Conservation (phyloP, 2,329 filamentous ascomycete genomes). For the Xylaria sp. region DNA sequence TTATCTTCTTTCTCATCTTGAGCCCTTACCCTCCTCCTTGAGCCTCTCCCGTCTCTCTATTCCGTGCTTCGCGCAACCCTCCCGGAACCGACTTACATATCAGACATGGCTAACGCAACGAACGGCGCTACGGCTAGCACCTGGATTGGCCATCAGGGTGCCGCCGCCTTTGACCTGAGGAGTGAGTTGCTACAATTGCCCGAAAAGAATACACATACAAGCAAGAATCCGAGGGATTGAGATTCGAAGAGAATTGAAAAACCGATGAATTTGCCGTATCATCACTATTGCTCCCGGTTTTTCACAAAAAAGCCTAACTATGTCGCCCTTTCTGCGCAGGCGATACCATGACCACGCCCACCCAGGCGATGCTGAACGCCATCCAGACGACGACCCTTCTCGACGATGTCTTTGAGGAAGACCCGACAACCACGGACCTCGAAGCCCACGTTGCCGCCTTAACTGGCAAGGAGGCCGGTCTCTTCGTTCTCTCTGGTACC, state of each 20-base stretch:
- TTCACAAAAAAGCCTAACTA: background rate
- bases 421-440: slow-evolving; percentile 62
- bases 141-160: slow-evolving; percentile 30
- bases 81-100: background rate
- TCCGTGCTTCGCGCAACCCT: background rate
- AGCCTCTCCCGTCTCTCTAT: background rate
- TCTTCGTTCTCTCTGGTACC: slow-evolving; percentile 71
- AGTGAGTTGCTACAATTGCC: slow-evolving; percentile 23
- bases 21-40: background rate
- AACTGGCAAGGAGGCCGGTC: slow-evolving; percentile 59
- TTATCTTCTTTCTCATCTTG: background rate
- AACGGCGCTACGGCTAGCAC: slow-evolving; percentile 18
- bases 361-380: slow-evolving; percentile 63
- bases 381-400: slow-evolving; percentile 63
- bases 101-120: background rate
- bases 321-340: slow-evolving; percentile 34
- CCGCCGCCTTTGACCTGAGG: slow-evolving; percentile 31
- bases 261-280: background rate
- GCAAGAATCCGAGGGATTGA: background rate
- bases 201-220: background rate
- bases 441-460: slow-evolving; percentile 61
- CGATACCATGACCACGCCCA: slow-evolving; percentile 66
- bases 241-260: background rate
- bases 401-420: slow-evolving; percentile 73
- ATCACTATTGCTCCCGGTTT: background rate